Evolutionary conservation across 2,329 filamentous ascomycete genomes (phyloP), one percentile per base, ranked within the genome.

Genomic region (Mycosphaerella sp.): DNA sequence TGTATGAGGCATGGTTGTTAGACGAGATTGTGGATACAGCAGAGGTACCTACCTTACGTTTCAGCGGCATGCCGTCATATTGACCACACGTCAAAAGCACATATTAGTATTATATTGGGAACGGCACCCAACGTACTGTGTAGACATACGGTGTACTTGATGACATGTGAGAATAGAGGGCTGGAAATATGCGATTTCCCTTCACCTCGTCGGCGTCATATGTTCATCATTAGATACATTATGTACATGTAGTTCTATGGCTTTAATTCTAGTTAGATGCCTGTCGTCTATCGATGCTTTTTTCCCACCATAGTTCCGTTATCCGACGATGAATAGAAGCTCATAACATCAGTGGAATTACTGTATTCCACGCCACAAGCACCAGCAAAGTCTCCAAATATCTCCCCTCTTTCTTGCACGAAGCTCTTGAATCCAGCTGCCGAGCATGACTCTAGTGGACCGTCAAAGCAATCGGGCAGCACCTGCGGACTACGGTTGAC

Each of bases 401-500:
- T 58, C 32, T 71, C 63, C 0, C 69, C 73, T n/a, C 72, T 67
- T 27, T 66, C 64, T 14, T 67, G 56, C 2, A 79, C 61, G 50
- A 74, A 75, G 0, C 68, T 62, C 27, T 67, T 53, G 59, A 79
- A 78, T 3, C 64, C 62, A 14, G 64, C 63, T 39, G 68, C 68
- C 1, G 68, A 71, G 58, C 77, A 80, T 57, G 74, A 78, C 59
- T 73, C 74, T 6, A 72, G 70, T 2, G 76, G 77, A 0, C 77
- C 76, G 58, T 76, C 73, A 18, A 64, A 64, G 61, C 77, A 79
- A 1, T 66, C 70, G 2, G 71, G 66, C 13, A 79, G 59, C 12
- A 71, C 71, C 61, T 78, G 74, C 13, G 76, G 75, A 44, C 69
- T 72, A 52, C 71, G 68, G 61, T 79, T 79, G 10, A 78, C 75